phyloP scores from a whole-genome alignment of 2,329 filamentous ascomycete genomes.

The Esteya vermicola region DNA sequence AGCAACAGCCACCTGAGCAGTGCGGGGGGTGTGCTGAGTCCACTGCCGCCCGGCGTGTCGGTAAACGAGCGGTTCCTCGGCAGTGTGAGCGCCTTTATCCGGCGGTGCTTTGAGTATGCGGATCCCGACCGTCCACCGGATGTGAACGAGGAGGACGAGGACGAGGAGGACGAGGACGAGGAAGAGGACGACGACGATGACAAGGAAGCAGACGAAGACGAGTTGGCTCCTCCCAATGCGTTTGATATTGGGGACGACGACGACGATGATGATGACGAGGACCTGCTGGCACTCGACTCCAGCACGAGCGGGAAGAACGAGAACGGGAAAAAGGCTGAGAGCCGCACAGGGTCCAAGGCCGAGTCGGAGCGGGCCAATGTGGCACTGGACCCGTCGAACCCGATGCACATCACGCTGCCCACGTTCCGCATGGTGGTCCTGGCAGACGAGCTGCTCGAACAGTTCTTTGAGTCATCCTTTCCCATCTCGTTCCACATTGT shows the following conservation, averaged over 20 bases:
- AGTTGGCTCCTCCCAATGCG: slow-evolving; percentile 26
- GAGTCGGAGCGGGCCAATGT: slow-evolving; percentile 65
- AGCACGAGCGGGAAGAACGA: slow-evolving; percentile 31
- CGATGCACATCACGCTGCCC: slow-evolving; percentile 86
- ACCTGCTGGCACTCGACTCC: slow-evolving; percentile 45
- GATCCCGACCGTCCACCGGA: slow-evolving; percentile 72
- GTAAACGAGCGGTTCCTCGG: slow-evolving; percentile 81
- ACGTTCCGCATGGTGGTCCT: slow-evolving; percentile 98
- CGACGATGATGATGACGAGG: slow-evolving; percentile 36
- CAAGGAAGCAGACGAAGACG: slow-evolving; percentile 13
- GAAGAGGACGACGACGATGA: background rate
- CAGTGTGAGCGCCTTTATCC: slow-evolving; percentile 90
- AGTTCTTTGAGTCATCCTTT: slow-evolving; percentile 95
- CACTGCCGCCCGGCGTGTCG: slow-evolving; percentile 33
- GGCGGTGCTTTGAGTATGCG: slow-evolving; percentile 94
- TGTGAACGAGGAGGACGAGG: slow-evolving; percentile 20
- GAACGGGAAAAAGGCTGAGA: slow-evolving; percentile 13
- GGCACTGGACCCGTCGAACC: slow-evolving; percentile 83
- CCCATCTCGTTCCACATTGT: slow-evolving; percentile 83
- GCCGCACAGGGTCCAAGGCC: slow-evolving; percentile 37
- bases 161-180: background rate
- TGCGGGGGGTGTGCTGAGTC: too few relatives aligned
- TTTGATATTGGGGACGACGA: slow-evolving; percentile 68
- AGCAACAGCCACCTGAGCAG: slow-evolving; percentile 5
- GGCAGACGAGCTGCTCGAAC: slow-evolving; percentile 86